Percentiles rank a stretch among this genome's conserved stretches.
phyloP scores from a whole-genome alignment of 176 grass and related monocot species.

The Phoenix roebelenii region DNA sequence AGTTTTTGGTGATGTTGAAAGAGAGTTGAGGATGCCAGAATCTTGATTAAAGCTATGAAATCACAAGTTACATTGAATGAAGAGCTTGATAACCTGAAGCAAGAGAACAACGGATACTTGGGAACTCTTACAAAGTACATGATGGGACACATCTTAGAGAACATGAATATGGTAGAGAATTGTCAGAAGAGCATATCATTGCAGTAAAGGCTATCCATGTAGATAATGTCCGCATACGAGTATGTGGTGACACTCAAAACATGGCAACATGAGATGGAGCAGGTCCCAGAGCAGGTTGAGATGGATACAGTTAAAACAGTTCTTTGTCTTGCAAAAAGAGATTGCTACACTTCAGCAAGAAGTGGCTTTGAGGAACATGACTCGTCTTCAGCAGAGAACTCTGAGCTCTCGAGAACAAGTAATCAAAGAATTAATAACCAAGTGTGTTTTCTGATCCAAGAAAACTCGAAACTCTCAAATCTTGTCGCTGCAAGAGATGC shows the following conservation, averaged over 20 bases:
- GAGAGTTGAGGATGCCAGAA: not conserved
- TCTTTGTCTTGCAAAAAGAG: too few species aligned
- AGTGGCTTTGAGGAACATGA: constrained; percentile 15
- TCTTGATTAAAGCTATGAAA: not conserved
- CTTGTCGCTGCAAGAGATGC: constrained; percentile 52
- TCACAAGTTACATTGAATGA: constrained; percentile 30
- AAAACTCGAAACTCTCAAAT: constrained; percentile 46
- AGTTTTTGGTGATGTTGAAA: not conserved
- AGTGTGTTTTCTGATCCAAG: constrained; percentile 39
- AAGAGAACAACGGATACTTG: constrained; percentile 21
- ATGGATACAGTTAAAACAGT: too few species aligned
- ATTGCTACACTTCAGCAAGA: too few species aligned
- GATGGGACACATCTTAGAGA: constrained; percentile 10
- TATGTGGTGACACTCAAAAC: too few species aligned
- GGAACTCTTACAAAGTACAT: constrained; percentile 5
- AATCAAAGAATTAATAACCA: constrained; percentile 40
- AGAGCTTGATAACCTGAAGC: constrained; percentile 28
- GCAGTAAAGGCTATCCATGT: not conserved
- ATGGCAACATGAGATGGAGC: too few species aligned
- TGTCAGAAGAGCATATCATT: constrained; percentile 7
- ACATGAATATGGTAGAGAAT: constrained; percentile 12
- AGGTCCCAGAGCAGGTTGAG: too few species aligned
- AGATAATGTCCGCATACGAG: too few species aligned
- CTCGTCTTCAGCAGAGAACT: constrained; percentile 11
- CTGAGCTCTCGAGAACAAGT: constrained; percentile 26